These are phyloP conservation scores for Rhizopogon sp. DNA, from an alignment of 768 basidiomycete genomes.

Conservation along the genomic window DNA sequence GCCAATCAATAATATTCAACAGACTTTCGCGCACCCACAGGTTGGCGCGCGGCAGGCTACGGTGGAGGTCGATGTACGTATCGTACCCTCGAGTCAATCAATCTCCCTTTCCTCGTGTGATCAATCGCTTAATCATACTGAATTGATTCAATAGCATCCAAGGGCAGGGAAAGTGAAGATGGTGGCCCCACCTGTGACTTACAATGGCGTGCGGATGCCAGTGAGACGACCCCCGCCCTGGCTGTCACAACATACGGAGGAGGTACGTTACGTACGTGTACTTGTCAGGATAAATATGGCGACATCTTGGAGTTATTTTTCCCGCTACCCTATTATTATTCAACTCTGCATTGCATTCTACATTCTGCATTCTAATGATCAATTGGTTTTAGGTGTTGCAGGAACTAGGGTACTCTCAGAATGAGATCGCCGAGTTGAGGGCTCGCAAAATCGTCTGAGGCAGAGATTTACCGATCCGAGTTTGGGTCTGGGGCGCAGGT, in stretches of 20 bases:
- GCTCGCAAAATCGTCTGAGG: slow-evolving; percentile 32
- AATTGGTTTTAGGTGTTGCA: slow-evolving; percentile 28
- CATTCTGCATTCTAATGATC: slow-evolving; percentile 3
- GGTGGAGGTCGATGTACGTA: slow-evolving; percentile 71
- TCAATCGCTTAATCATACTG: slow-evolving; percentile 4
- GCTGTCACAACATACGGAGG: slow-evolving; percentile 77
- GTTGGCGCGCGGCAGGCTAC: slow-evolving; percentile 72
- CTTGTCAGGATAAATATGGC: background rate
- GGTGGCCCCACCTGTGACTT: slow-evolving; percentile 75
- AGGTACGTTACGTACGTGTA: slow-evolving; percentile 53
- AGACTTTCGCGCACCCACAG: slow-evolving; percentile 88
- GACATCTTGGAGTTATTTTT: background rate
- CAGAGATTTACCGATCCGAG: background rate
- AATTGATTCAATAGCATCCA: slow-evolving; percentile 46
- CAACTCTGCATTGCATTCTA: background rate
- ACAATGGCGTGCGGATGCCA: slow-evolving; percentile 76
- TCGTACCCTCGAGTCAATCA: background rate
- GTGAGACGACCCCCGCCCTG: slow-evolving; percentile 79
- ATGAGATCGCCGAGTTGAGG: slow-evolving; percentile 40
- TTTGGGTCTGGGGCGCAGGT: slow-evolving; percentile 2
- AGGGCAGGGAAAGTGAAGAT: slow-evolving; percentile 74
- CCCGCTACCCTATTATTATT: background rate
- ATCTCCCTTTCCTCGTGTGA: slow-evolving; percentile 26
- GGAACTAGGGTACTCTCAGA: slow-evolving; percentile 37
- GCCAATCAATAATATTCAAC: slow-evolving; percentile 87